Base-by-base conservation (phyloP, 164 flowering plant genomes). In the Malania oleifera region DNA sequence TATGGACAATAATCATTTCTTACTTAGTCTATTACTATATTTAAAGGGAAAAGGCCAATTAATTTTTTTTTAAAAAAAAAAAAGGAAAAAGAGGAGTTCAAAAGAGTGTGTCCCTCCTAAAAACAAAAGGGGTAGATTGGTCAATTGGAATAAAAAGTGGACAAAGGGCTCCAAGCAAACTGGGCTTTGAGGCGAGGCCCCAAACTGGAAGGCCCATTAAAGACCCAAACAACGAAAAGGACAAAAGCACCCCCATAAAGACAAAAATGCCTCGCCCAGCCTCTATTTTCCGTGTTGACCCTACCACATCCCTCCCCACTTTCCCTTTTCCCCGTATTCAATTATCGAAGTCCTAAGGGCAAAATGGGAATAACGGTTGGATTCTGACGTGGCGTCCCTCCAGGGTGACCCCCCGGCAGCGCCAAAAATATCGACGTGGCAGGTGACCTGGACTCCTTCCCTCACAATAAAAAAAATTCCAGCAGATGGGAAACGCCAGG, bases 261-360 rank as follows among this genome's bases (percentile, higher is more conserved):
- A 52, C 49, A 52, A 31, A n/a, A 31, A 58, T 29, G 31, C 57
- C 24, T 31, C 31, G 27, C 19, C 54, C 61, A 11, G 28, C 50
- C 52, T 47, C 54, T 50, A 62, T 65, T 64, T 65, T 54, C 68
- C 62, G 37, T 58, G 41, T 66, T 66, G 69, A 66, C 69, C 54
- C 59, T 28, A 46, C 67, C 49, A 13, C 39, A 10, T 12, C 5
- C 7, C 15, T 23, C 10, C n/a, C n/a, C n/a, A n/a, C n/a, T n/a
- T n/a, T n/a, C n/a, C n/a, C n/a, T n/a, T n/a, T n/a, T n/a, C n/a
- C n/a, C n/a, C n/a, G n/a, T n/a, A n/a, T n/a, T 61, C 29, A 52
- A 55, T 34, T 15, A 0, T 1, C 2, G 1, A 41, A 39, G 20
- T 0, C 1, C 7, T 28, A 40, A 17, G 59, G 46, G 2, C 13